Base-by-base conservation (phyloP, 176 grass and related monocot species). In the Triticum timopheevii region DNA sequence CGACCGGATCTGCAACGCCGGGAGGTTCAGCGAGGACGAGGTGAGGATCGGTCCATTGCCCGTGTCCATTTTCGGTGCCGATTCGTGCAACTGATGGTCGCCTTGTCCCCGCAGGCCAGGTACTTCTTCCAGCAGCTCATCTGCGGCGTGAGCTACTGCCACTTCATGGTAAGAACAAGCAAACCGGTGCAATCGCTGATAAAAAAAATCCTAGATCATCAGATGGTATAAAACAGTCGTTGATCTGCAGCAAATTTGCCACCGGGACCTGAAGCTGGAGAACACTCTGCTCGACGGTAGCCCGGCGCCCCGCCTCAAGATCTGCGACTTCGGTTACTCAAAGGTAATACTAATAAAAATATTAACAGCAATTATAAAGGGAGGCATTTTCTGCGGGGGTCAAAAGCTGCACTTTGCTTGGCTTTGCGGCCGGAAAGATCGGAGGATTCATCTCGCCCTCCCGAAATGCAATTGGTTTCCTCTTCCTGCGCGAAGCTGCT, bases 301-400 rank as follows among this genome's bases (percentile, higher is more conserved):
- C 86, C 88, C 93, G 36, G 90, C 90, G 36, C 90, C 93, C 13
- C 88, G 90, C 63, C 90, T 95, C 80, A 95, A 95, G 90, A 95
- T 95, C 83, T 95, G 93, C 86, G 93, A 95, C 80, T 95, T 92
- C 45, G 93, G 93, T 31, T 95, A 95, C 83, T 95, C 93, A 77
- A 95, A 95, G 93, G 92, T 88, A 63, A 28, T 28, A 49, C 24
- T 88, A 44, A 28, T 28, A 49, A 73, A 28, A 27, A 74, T 45
- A 27, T 3, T 17, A 33, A 34, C 17, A 68, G 9, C 3, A 9
- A 28, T 66, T 4, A 20, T 30, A 76, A 16, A 10, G 8, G 17
- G 69, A 87, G 54, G 52, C 36, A 4, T 38, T 72, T 50, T 5
- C 44, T 13, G 17, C 4, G 33, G n/a, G 83, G 28, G 83, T 78